Evolutionary conservation across 768 basidiomycete genomes (phyloP), one percentile per base, ranked within the genome.

Genomic region (Lentinula sp.): DNA sequence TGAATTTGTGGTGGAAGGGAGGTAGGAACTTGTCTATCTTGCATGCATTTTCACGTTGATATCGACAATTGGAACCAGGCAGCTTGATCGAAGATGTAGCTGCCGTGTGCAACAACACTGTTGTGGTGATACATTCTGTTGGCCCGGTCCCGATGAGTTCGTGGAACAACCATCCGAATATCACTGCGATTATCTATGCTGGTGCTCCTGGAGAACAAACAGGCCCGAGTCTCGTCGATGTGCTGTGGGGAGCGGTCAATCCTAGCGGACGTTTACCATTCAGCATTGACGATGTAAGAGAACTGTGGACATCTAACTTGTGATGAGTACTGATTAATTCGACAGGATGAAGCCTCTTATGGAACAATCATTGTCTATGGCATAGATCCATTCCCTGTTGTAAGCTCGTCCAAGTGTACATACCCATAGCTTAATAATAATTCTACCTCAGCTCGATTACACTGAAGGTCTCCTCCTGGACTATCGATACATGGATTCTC

Each of bases 51-150:
- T 3, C 28, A 23, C 20, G 78, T 72, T 68, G 64, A 71, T 18
- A 46, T 68, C 3, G 71, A 74, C 56, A 72, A 74, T n/a, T 57
- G 70, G 9, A 6, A 35, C 32, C 43, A 56, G 55, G 55, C 1
- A 56, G 55, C 41, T 60, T 78, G 86, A 63, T 78, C 70, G 66
- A 79, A 60, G 71, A 77, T 0, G 86, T 88, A 3, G 91, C 93
- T 0, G 77, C 82, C 5, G 80, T 83, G 0, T 87, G 86, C 72
- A 82, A 76, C 63, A 92, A 92, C 70, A 92, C 90, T 4, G 81
- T 95, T 57, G 94, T 93, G 28, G 82, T 95, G 15, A 75, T 90
- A 1, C 87, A 93, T 71, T 85, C 85, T 7, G 88, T 92, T 36
- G 93, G 93, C 3, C 86, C 88, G 0, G 81, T 90, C 2, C 68